These are phyloP conservation scores for Tetrahymena elliotti DNA, from an alignment of 73 alveolate species.

Conservation along the genomic window DNA sequence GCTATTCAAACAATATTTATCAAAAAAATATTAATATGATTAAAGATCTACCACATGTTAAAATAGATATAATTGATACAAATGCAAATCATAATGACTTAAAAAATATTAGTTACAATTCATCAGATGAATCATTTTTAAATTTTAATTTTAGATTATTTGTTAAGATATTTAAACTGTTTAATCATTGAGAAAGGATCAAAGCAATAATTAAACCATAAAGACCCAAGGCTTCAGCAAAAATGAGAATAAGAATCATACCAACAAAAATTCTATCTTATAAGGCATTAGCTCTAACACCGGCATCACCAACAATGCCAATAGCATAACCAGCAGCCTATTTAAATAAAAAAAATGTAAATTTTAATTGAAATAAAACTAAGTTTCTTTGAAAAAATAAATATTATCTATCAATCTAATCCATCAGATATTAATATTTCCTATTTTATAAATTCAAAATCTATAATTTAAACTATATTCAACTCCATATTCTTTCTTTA, in stretches of 20 bases:
- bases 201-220: conserved; percentile 82
- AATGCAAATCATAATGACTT: background rate
- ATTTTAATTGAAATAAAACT: background rate
- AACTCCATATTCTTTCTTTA: too few species aligned
- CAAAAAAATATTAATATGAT: background rate
- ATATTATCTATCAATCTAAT: background rate
- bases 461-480: too few species aligned
- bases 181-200: conserved; percentile 52
- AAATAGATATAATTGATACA: background rate
- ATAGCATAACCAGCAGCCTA: conserved; percentile 88
- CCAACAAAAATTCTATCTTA: conserved; percentile 73
- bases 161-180: background rate
- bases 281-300: conserved; percentile 64
- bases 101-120: background rate
- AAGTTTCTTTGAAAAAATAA: background rate
- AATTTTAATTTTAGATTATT: background rate
- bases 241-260: conserved; percentile 77
- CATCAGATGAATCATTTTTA: background rate
- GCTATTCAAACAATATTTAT: too few species aligned
- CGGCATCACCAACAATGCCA: conserved; percentile 82
- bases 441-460: too few species aligned
- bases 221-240: conserved; percentile 91
- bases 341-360: background rate
- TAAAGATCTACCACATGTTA: background rate
- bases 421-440: too few species aligned